Evolutionary conservation across 2,329 filamentous ascomycete genomes (phyloP), one percentile per base, ranked within the genome.

Genomic region (Alternaria panax): DNA sequence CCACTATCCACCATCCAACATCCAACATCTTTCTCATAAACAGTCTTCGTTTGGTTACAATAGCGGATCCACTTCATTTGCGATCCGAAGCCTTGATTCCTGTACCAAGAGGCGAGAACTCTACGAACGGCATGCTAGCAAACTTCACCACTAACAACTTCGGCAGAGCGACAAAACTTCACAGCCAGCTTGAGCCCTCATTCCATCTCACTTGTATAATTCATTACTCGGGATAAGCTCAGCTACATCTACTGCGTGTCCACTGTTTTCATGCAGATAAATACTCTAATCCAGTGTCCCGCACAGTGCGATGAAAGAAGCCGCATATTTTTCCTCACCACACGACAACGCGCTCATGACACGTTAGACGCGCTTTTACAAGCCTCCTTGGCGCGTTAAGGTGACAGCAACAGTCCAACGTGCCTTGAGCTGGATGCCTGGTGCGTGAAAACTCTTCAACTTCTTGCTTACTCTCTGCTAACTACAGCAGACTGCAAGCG

Each of bases 281-380:
- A 7, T 16, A 20, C 11, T 4, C 41, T 43, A 16, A 22, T 22
- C 24, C 30, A 25, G 24, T 46, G 11, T 20, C 6, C 4, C n/a
- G 3, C 16, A 18, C 11, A 14, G 6, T 7, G 2, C 3, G 9
- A 7, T 9, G 5, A 2, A n/a, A 3, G 12, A 20, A 16, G 24
- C 6, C 14, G 1, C 20, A 11, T 48, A 18, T 30, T 36, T 48
- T 51, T 48, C 51, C 32, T 36, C 51, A 36, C 43, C 18, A 45
- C 43, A 28, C 51, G 51, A 8, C n/a, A 24, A 42, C 56, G 36
- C 43, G 51, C 43, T 24, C 36, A 36, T 45, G 22, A 50, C 43
- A 46, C 43, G 36, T 54, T 22, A 4, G n/a, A 43, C 38, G 32
- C 27, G 24, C 4, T 7, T 9, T 14, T 3, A 52, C 20, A 12